Conservation (phyloP, 1,139 yeast species). For the Yamadazyma aaseri region DNA sequence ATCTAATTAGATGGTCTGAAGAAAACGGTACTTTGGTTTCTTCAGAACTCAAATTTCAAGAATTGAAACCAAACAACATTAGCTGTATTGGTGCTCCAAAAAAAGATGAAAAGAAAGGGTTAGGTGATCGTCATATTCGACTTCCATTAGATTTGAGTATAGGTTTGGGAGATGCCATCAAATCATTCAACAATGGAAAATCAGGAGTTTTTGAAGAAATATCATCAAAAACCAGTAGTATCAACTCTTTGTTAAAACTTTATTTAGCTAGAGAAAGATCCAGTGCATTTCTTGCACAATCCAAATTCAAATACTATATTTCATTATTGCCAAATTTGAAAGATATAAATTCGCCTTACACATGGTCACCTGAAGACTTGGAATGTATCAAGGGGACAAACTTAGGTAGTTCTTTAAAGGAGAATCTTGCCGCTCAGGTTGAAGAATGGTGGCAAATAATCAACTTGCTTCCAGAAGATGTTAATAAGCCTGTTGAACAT, state of each 20-base stretch:
- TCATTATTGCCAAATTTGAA: slow-evolving; percentile 53
- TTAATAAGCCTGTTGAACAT: slow-evolving; percentile 34
- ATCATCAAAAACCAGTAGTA: slow-evolving; percentile 23
- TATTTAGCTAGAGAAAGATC: slow-evolving; percentile 41
- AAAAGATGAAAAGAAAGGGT: slow-evolving; percentile 9
- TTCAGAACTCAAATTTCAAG: slow-evolving; percentile 21
- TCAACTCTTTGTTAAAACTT: slow-evolving; percentile 48
- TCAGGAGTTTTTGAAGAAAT: slow-evolving; percentile 18
- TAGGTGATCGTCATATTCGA: slow-evolving; percentile 22
- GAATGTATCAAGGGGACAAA: slow-evolving; percentile 58
- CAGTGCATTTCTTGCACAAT: slow-evolving; percentile 12
- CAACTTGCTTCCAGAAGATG: slow-evolving; percentile 31
- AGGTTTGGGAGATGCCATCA: slow-evolving; percentile 43
- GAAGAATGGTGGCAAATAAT: slow-evolving; percentile 55
- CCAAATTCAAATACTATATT: slow-evolving; percentile 51
- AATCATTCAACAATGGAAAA: slow-evolving; percentile 27
- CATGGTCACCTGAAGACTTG: slow-evolving; percentile 57
- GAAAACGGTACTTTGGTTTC: slow-evolving; percentile 46
- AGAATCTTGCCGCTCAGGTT: slow-evolving; percentile 30
- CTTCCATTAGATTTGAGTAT: slow-evolving; percentile 41
- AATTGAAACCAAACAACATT: slow-evolving; percentile 28
- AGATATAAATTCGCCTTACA: slow-evolving; percentile 57
- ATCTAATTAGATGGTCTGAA: slow-evolving; percentile 45
- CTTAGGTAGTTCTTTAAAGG: slow-evolving; percentile 41
- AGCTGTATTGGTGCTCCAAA: slow-evolving; percentile 32